Percentiles rank a stretch among this genome's conserved stretches.
Evolutionary conservation across 1,284 basidiomycete genomes (phyloP).

Genomic region (Sporisorium scitamineum): DNA sequence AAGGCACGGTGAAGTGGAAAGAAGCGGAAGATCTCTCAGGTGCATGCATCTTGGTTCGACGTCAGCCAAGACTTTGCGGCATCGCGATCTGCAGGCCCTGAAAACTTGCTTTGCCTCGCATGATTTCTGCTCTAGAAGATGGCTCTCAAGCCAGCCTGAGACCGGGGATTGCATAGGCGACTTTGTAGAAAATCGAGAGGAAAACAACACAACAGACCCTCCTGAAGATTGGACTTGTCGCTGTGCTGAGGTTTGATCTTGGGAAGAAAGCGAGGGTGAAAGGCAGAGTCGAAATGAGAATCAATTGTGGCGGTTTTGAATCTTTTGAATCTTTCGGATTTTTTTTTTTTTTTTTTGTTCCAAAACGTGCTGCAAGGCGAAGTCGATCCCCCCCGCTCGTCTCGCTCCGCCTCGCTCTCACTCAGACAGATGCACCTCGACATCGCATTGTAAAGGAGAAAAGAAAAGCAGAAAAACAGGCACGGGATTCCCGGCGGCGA

Average conservation of each 20-base stretch:
- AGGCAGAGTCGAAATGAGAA: too few species aligned
- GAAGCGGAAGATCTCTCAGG: neutral
- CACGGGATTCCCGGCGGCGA: constrained; percentile 3
- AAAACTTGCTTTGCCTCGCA: neutral
- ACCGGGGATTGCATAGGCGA: constrained; percentile 1
- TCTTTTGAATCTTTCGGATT: too few species aligned
- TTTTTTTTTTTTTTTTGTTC: too few species aligned
- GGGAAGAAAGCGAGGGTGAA: too few species aligned
- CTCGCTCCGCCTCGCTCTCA: neutral
- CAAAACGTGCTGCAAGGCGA: neutral
- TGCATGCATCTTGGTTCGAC: neutral
- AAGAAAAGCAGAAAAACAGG: neutral
- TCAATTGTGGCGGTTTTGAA: too few species aligned
- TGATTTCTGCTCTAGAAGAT: neutral
- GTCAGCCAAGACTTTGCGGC: constrained; percentile 4
- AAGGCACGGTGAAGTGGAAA: neutral
- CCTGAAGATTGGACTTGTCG: too few species aligned
- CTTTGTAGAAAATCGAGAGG: neutral
- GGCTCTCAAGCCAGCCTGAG: neutral
- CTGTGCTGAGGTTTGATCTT: too few species aligned
- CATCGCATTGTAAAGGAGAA: neutral
- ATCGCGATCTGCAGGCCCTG: constrained; percentile 2
- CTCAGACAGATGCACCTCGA: constrained; percentile 1
- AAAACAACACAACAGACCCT: neutral
- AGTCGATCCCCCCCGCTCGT: constrained; percentile 2